Evolutionary conservation across 805 yeast species (phyloP).

Genomic region (Dipodascus albidus): DNA sequence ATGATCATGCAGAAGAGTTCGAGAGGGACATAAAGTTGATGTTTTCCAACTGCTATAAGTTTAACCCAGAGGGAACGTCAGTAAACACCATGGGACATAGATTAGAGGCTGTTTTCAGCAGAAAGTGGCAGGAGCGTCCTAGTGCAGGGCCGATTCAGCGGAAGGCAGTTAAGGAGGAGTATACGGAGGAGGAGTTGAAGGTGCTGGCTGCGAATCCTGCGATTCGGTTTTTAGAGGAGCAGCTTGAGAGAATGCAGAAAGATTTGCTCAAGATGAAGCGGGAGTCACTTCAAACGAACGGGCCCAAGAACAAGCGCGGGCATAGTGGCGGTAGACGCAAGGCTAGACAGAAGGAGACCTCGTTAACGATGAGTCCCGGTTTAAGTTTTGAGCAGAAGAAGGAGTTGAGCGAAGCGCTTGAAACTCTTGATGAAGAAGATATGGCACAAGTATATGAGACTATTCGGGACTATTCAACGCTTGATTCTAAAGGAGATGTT

Average conservation of each 20-base stretch:
- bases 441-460: background rate
- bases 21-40: conserved; percentile 73
- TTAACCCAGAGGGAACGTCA: conserved; percentile 95
- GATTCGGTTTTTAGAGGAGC: conserved; percentile 78
- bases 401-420: background rate
- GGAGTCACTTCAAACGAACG: background rate
- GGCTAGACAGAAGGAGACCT: background rate
- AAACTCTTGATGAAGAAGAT: background rate
- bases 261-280: conserved; percentile 69
- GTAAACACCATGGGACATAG: conserved; percentile 93
- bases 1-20: conserved; percentile 80
- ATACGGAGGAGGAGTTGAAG: conserved; percentile 29
- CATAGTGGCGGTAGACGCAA: background rate
- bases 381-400: background rate
- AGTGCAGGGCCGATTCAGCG: background rate
- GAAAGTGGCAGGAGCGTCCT: conserved; percentile 82
- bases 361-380: background rate
- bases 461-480: background rate
- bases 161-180: conserved; percentile 27
- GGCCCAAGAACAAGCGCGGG: background rate
- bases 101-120: conserved; percentile 74
- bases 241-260: conserved; percentile 71
- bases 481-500: background rate
- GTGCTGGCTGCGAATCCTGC: conserved; percentile 74
- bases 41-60: conserved; percentile 78